Conservation (phyloP, 306 rosid species). For the Trifolium fragiferum region DNA sequence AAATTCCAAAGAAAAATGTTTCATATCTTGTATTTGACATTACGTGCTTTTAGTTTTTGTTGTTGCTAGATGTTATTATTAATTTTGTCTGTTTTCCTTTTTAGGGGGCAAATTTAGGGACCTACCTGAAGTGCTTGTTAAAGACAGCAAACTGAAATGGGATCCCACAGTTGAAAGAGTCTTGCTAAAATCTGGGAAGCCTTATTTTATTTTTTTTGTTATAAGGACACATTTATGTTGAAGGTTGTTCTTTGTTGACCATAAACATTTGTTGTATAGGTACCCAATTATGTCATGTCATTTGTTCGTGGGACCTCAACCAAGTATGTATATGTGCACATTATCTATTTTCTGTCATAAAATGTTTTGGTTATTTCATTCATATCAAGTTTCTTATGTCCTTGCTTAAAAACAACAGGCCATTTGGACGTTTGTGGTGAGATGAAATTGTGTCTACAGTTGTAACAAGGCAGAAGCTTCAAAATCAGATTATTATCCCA, state of each 20-base stretch:
- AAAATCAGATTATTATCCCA: conserved; percentile 46
- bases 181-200: conserved; percentile 46
- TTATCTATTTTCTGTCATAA: not conserved
- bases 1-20: conserved; percentile 54
- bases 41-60: not conserved
- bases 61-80: not conserved
- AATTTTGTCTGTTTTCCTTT: not conserved
- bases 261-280: conserved; percentile 26
- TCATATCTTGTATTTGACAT: not conserved
- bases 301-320: conserved; percentile 50
- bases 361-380: not conserved
- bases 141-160: conserved; percentile 49
- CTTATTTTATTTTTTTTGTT: no score
- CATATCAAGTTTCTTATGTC: not conserved
- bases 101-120: conserved; percentile 59
- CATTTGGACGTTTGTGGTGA: conserved; percentile 57
- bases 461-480: conserved; percentile 51
- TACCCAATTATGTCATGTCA: conserved; percentile 51
- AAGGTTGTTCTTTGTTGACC: conserved; percentile 1
- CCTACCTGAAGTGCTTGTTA: conserved; percentile 48
- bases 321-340: conserved; percentile 35
- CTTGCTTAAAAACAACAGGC: not conserved
- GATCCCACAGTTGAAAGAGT: conserved; percentile 51
- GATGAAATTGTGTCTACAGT: conserved; percentile 54
- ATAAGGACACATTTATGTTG: not conserved